Evolutionary conservation across 2,329 filamentous ascomycete species (phyloP).

Genomic region (Diaporthe helianthi): DNA sequence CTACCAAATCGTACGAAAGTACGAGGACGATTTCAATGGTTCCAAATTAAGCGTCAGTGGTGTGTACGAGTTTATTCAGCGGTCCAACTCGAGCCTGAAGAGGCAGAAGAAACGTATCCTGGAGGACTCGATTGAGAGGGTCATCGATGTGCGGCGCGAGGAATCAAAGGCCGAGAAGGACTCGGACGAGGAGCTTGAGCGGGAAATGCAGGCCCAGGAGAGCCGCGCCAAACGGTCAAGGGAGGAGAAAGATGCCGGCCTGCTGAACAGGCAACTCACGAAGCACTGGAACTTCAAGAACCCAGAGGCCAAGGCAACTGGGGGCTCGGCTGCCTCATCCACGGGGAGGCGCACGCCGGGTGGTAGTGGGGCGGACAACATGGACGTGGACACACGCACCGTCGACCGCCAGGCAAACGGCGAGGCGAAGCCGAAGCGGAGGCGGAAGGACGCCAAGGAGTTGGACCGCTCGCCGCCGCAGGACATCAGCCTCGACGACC

Average conservation of each 20-base stretch:
- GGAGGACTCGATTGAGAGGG: slow-evolving; percentile 85
- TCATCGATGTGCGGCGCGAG: slow-evolving; percentile 76
- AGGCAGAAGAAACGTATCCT: slow-evolving; percentile 81
- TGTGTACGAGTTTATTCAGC: slow-evolving; percentile 81
- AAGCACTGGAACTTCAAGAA: slow-evolving; percentile 48
- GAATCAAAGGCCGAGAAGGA: slow-evolving; percentile 63
- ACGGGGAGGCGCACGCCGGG: slow-evolving; percentile 37
- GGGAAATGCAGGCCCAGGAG: slow-evolving; percentile 38
- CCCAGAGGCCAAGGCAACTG: slow-evolving; percentile 33
- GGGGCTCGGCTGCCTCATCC: slow-evolving; percentile 21
- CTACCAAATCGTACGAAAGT: slow-evolving; percentile 79
- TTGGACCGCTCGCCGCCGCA: slow-evolving; percentile 70
- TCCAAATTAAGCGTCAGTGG: slow-evolving; percentile 59
- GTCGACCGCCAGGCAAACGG: slow-evolving; percentile 66
- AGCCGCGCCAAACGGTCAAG: slow-evolving; percentile 36
- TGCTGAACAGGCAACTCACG: slow-evolving; percentile 51
- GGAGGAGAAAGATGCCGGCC: slow-evolving; percentile 40
- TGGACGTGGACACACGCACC: slow-evolving; percentile 40
- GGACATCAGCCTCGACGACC: slow-evolving; percentile 71
- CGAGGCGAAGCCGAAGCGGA: slow-evolving; percentile 71
- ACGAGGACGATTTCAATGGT: slow-evolving; percentile 61
- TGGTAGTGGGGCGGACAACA: slow-evolving; percentile 37
- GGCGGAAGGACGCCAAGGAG: slow-evolving; percentile 60
- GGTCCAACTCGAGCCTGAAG: slow-evolving; percentile 86
- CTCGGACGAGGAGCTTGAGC: slow-evolving; percentile 53